Conservation (phyloP, 2,329 filamentous ascomycete genomes). For the Aspergillus fructus region DNA sequence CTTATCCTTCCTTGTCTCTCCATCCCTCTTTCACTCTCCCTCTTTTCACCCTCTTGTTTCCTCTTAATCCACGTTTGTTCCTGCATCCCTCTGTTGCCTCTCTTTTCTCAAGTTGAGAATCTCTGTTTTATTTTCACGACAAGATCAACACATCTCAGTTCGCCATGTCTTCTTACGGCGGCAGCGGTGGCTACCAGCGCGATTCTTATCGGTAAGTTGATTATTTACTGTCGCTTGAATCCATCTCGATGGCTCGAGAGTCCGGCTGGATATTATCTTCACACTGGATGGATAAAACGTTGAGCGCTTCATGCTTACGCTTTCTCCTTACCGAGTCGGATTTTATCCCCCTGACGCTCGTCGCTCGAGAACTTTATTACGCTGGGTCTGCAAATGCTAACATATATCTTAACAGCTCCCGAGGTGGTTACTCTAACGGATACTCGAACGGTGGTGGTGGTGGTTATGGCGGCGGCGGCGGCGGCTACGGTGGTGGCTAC, state of each 20-base stretch:
- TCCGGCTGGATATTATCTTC: neutral
- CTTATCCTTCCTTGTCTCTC: constrained; percentile 22
- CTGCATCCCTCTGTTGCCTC: constrained; percentile 17
- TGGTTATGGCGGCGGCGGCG: constrained; percentile 24
- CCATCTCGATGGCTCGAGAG: neutral
- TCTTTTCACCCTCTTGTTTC: constrained; percentile 14
- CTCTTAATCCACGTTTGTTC: constrained; percentile 1
- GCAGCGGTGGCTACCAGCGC: constrained; percentile 48
- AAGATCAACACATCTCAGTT: constrained; percentile 13
- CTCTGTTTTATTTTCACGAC: neutral
- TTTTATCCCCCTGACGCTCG: neutral
- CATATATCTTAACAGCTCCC: constrained; percentile 25
- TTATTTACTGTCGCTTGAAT: neutral
- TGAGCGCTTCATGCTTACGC: neutral
- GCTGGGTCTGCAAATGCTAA: neutral
- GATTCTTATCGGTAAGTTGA: constrained; percentile 52
- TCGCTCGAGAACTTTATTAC: neutral
- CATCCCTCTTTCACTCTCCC: constrained; percentile 22
- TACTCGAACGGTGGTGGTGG: constrained; percentile 41
- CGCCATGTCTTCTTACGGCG: constrained; percentile 74
- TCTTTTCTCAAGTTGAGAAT: constrained; percentile 9
- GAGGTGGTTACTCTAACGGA: constrained; percentile 53
- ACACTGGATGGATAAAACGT: neutral
- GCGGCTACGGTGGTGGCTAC: constrained; percentile 30
- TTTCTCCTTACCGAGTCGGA: neutral